These are phyloP conservation scores for Scutellaria baicalensis DNA, from an alignment of 257 asterid species.

Conservation along the genomic window DNA sequence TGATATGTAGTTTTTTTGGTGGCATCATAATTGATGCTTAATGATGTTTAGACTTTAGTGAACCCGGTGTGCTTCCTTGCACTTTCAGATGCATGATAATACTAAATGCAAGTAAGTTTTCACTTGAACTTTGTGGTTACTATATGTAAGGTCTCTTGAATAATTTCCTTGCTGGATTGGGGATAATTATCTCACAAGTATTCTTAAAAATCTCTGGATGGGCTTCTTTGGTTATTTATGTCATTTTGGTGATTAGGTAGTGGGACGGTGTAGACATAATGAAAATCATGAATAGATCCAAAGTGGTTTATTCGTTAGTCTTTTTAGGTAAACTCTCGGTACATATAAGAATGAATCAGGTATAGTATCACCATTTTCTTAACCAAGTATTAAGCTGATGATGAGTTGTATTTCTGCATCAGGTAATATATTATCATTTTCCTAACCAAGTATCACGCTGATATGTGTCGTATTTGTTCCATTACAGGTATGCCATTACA, in stretches of 20 bases:
- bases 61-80: background rate
- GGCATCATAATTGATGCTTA: background rate
- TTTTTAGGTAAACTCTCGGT: background rate
- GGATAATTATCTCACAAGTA: too few species aligned
- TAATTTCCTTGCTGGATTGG: too few species aligned
- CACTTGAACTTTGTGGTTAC: background rate
- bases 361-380: background rate
- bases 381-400: constrained; percentile 6
- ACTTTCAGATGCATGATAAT: background rate
- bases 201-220: too few species aligned
- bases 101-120: background rate
- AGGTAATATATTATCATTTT: background rate
- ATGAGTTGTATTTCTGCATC: background rate
- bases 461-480: background rate
- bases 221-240: too few species aligned
- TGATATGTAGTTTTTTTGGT: background rate
- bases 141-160: background rate
- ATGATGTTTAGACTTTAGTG: background rate
- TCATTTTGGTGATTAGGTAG: too few species aligned
- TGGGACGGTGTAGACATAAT: too few species aligned
- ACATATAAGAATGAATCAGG: background rate
- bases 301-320: background rate
- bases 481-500: constrained; percentile 82
- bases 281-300: background rate
- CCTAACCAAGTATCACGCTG: constrained; percentile 1